Base-by-base conservation (phyloP, 495 filamentous ascomycete genomes). In the Pseudoneurospora amorphoporcata region DNA sequence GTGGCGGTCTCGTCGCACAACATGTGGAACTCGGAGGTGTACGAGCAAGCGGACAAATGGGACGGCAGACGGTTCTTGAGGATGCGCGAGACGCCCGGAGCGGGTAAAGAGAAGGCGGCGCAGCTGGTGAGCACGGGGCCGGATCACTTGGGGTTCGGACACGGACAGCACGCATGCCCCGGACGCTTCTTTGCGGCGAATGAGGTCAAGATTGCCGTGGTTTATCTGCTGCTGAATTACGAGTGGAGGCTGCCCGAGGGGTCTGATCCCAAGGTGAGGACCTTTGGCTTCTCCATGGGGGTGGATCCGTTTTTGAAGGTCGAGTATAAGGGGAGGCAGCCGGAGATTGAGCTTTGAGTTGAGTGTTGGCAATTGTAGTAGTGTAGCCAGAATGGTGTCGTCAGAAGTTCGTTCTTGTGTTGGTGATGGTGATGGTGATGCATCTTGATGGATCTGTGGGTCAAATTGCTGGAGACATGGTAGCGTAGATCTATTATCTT, bases 1-100 rank as follows among this genome's bases (percentile, higher is more conserved):
- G 76, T 86, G 19, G 73, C 72, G 12, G 78, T 87, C 19, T 83
- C 83, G 9, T 68, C 73, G 8, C 71, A 68, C 9, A 70, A 70
- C 14, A 80, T 81, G 76, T 74, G 69, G 70, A 83, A 88, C 73
- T 79, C 83, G 19, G 29, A 72, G 3, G 71, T 86, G 68, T 87
- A 87, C 74, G 77, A 80, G 8, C 75, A 83, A 40, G 79, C 86
- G 4, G 75, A 79, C 12, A 74, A 73, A 19, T 89, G 81, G 79
- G 84, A 89, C 73, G 82, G 79, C 16, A 80, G 80, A 43, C 84
- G 86, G 12, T 88, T 87, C 73, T 76, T 82, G 68, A 79, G 80
- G 4, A 78, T 84, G 77, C 76, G 82, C 16, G 75, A 77, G 38
- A 72, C 73, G 23, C 73, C 79, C 1, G 45, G 19, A 53, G 45